phyloP scores from a whole-genome alignment of 768 basidiomycete genomes.

The Pleurotus salmoneostramineus region DNA sequence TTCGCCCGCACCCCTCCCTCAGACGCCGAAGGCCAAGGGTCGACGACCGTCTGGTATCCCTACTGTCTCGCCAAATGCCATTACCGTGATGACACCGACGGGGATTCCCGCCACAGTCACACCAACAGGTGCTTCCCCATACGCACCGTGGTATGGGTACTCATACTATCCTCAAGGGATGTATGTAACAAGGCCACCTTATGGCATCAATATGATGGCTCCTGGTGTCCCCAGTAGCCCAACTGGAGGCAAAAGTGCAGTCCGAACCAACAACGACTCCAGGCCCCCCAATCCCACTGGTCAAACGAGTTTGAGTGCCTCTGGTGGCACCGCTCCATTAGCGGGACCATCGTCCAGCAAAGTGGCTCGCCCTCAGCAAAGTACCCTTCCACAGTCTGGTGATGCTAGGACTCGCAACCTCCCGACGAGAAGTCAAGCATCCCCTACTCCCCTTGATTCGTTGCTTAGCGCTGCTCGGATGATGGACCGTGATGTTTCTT shows the following conservation, averaged over 20 bases:
- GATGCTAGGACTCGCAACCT: background rate
- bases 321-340: background rate
- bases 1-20: background rate
- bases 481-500: constrained; percentile 35
- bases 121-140: background rate
- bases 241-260: background rate
- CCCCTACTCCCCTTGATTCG: constrained; percentile 49
- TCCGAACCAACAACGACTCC: background rate
- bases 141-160: constrained; percentile 5
- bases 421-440: background rate
- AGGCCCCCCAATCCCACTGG: background rate
- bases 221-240: background rate
- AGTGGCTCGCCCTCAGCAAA: background rate
- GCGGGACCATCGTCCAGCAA: background rate
- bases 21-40: constrained; percentile 2
- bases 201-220: background rate
- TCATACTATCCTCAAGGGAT: background rate
- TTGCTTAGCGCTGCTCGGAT: constrained; percentile 55
- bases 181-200: background rate
- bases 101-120: background rate
- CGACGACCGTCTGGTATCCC: background rate
- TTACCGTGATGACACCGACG: background rate
- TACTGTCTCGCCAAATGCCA: background rate
- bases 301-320: background rate
- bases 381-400: background rate